Evolutionary conservation across 164 flowering plant species (phyloP).

Genomic region (Cinnamomum chago): DNA sequence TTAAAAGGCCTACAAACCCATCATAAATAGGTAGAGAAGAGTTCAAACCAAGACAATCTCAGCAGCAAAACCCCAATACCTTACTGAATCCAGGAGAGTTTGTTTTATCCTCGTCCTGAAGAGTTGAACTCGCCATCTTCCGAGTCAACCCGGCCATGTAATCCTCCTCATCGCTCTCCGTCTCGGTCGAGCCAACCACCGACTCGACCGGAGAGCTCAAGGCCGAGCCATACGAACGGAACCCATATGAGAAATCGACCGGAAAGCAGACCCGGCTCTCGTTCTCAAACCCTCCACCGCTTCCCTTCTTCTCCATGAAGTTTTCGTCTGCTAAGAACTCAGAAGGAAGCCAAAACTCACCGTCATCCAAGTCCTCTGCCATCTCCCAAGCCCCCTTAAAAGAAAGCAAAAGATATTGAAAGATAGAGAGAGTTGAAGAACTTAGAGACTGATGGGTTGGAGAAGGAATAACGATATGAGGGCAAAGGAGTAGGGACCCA

Average conservation of each 20-base stretch:
- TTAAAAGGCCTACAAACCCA: neutral
- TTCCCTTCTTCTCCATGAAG: slow-evolving; percentile 23
- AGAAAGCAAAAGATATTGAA: neutral
- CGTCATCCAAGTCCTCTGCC: slow-evolving; percentile 51
- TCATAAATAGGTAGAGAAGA: too few species aligned
- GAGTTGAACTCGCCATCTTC: slow-evolving; percentile 46
- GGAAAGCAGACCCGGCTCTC: slow-evolving; percentile 27
- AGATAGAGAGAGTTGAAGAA: neutral
- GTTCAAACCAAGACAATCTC: too few species aligned
- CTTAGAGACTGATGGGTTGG: slow-evolving; percentile 23
- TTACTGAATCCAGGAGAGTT: slow-evolving; percentile 2
- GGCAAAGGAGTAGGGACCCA: slow-evolving; percentile 16
- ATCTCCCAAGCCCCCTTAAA: slow-evolving; percentile 13
- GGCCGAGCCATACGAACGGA: slow-evolving; percentile 31
- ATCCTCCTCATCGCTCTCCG: slow-evolving; percentile 36
- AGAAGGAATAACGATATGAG: slow-evolving; percentile 32
- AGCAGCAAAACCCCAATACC: neutral
- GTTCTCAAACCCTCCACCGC: neutral
- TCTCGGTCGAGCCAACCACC: slow-evolving; percentile 24
- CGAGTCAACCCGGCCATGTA: slow-evolving; percentile 44
- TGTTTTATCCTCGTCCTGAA: slow-evolving; percentile 32
- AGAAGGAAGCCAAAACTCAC: slow-evolving; percentile 67
- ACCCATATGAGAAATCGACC: slow-evolving; percentile 47
- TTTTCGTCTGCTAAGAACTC: slow-evolving; percentile 49
- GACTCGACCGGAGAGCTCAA: slow-evolving; percentile 34